Base-by-base conservation (phyloP, 2,329 filamentous ascomycete genomes). In the Xylaria sp. region DNA sequence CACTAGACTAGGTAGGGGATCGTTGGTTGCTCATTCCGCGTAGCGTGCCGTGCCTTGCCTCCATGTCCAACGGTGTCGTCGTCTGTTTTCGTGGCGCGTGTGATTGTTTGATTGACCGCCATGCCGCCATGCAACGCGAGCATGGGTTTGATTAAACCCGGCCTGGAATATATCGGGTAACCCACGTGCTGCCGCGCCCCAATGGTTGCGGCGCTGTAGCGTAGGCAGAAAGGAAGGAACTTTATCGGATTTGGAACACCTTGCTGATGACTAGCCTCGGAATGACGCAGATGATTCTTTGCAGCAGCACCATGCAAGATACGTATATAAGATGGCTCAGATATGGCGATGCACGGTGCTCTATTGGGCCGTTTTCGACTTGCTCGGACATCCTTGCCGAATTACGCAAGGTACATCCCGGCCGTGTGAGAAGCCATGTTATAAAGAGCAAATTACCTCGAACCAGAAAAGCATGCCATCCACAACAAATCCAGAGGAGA, bases 361-460 rank as follows among this genome's bases (percentile, higher is more conserved):
- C 29, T 19, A 58, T 51, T 37, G 47, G 47, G 19, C 27, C 17
- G 17, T 38, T 51, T 11, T 38, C 11, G 23, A 51, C n/a, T 25
- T 31, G 65, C 65, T 67, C 65, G 66, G 65, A 63, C 67, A 65
- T 57, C 67, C 65, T 70, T 68, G 65, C 66, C 67, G 63, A 60
- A 62, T 58, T 62, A 48, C 49, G 44, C 54, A 63, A 55, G 52
- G 60, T 47, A 48, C 47, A 57, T 52, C 60, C 63, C 15, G 51
- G 52, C 38, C 59, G 27, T 27, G 31, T 13, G 6, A 54, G 53
- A 57, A 62, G 62, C 56, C 54, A 51, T 59, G 38, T 65, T 58
- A 68, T 67, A 67, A 68, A 70, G 70, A 71, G 65, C 55, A 72
- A 70, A 70, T 71, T 69, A 67, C 60, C 40, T 53, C 31, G 52